Conservation (phyloP, 1,284 basidiomycete genomes). For the Microbotryum lychnidis-dioicae region DNA sequence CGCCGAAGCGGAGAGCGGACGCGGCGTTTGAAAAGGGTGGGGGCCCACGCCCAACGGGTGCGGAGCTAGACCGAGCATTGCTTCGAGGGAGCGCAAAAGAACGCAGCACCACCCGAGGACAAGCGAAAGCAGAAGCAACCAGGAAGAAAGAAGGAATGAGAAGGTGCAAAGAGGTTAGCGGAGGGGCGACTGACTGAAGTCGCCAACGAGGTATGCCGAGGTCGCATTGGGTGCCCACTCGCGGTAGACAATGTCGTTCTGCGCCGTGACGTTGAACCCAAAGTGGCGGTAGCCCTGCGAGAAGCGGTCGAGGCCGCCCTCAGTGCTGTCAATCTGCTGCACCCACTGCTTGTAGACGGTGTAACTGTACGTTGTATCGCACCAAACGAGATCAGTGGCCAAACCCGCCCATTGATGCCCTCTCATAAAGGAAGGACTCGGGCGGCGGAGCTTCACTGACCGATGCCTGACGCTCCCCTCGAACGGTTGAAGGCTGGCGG, state of each 20-base stretch:
- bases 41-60: no score
- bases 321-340: slow-evolving; percentile 59
- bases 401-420: no score
- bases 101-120: no score
- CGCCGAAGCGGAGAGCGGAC: no score
- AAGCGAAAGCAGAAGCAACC: slow-evolving; percentile 4
- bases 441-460: slow-evolving; percentile 5
- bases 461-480: slow-evolving; percentile 55
- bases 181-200: slow-evolving; percentile 69
- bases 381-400: not conserved
- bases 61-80: no score
- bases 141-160: slow-evolving; percentile 8
- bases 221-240: slow-evolving; percentile 93
- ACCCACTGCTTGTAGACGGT: slow-evolving; percentile 65
- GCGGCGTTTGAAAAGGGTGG: no score
- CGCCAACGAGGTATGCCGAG: slow-evolving; percentile 79
- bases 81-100: no score
- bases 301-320: slow-evolving; percentile 85
- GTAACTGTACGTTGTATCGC: slow-evolving; percentile 46
- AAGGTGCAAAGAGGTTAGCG: not conserved
- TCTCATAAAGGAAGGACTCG: no score
- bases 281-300: slow-evolving; percentile 77
- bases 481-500: slow-evolving; percentile 58
- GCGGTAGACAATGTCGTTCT: slow-evolving; percentile 70
- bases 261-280: slow-evolving; percentile 65